These are phyloP conservation scores for Yamadazyma oceani DNA, from an alignment of 1,139 yeast species.

Conservation along the genomic window DNA sequence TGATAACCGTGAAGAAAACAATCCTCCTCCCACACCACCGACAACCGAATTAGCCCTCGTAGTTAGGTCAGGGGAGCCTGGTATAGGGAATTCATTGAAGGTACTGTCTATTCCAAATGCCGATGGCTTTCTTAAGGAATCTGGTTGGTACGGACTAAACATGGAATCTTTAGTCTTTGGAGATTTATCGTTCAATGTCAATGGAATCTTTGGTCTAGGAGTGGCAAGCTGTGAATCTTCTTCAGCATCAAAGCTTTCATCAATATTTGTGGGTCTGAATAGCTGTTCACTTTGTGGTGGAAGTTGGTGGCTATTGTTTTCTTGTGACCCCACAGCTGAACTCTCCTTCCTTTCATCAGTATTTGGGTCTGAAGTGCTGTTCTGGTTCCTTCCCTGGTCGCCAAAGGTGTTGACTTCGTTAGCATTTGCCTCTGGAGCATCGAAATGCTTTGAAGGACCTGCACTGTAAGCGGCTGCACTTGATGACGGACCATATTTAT, in stretches of 20 bases:
- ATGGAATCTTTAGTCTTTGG: constrained; percentile 17
- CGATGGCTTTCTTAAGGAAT: constrained; percentile 15
- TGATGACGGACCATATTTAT: constrained; percentile 14
- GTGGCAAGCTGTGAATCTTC: constrained; percentile 14
- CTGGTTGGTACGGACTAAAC: constrained; percentile 30
- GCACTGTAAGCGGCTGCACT: constrained; percentile 16
- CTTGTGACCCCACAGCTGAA: too few relatives aligned
- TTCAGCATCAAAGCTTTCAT: constrained; percentile 31
- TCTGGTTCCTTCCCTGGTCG: too few relatives aligned
- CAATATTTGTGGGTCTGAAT: constrained; percentile 23
- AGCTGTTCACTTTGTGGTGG: constrained; percentile 5
- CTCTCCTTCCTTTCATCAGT: too few relatives aligned
- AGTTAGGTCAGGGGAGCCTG: constrained; percentile 48
- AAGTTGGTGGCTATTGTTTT: constrained; percentile 1
- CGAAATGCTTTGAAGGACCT: background rate
- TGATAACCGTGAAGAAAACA: constrained; percentile 41
- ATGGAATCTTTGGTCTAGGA: constrained; percentile 18
- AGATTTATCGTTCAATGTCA: constrained; percentile 12
- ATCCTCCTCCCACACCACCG: constrained; percentile 38
- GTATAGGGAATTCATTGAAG: constrained; percentile 46
- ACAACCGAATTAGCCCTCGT: constrained; percentile 48
- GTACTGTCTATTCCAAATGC: constrained; percentile 27
- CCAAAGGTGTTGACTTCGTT: too few relatives aligned
- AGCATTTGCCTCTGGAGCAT: background rate
- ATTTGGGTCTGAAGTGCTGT: background rate